Percentiles rank a stretch among this genome's conserved stretches.
Conservation (phyloP, 495 filamentous ascomycete genomes). For the Bacidia rubella region DNA sequence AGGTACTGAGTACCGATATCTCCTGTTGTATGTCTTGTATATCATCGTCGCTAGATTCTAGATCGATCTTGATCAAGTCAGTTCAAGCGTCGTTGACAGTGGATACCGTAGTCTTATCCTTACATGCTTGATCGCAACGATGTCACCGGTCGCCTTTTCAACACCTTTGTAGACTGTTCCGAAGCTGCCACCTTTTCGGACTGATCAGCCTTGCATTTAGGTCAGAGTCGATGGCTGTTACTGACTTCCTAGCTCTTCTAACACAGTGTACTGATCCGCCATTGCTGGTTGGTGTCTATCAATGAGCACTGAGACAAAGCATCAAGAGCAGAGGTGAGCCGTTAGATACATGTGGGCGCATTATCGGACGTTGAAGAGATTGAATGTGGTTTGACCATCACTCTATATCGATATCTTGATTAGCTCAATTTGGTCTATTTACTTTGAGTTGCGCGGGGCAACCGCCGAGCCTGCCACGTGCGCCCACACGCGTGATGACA, state of each 20-base stretch:
- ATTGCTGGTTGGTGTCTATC: slow-evolving; percentile 55
- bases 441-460: too few relatives aligned
- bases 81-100: not conserved
- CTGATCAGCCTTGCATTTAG: not conserved
- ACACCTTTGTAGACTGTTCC: slow-evolving; percentile 94
- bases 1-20: slow-evolving; percentile 89
- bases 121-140: slow-evolving; percentile 87
- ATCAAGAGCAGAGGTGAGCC: not conserved
- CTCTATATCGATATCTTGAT: not conserved
- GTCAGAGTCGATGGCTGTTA: slow-evolving; percentile 12
- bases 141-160: slow-evolving; percentile 69
- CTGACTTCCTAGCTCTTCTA: slow-evolving; percentile 88
- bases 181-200: slow-evolving; percentile 68
- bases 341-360: not conserved
- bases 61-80: slow-evolving; percentile 61
- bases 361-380: not conserved
- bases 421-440: too few relatives aligned
- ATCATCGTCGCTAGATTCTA: slow-evolving; percentile 95
- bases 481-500: too few relatives aligned
- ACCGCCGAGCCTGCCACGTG: too few relatives aligned
- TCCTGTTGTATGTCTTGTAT: slow-evolving; percentile 97
- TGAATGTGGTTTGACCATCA: not conserved
- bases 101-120: slow-evolving; percentile 14
- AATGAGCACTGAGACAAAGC: too few relatives aligned
- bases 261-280: slow-evolving; percentile 70